Evolutionary conservation across 345 rosid genomes (phyloP), one percentile per base, ranked within the genome.

Genomic region (Citrus sp.): DNA sequence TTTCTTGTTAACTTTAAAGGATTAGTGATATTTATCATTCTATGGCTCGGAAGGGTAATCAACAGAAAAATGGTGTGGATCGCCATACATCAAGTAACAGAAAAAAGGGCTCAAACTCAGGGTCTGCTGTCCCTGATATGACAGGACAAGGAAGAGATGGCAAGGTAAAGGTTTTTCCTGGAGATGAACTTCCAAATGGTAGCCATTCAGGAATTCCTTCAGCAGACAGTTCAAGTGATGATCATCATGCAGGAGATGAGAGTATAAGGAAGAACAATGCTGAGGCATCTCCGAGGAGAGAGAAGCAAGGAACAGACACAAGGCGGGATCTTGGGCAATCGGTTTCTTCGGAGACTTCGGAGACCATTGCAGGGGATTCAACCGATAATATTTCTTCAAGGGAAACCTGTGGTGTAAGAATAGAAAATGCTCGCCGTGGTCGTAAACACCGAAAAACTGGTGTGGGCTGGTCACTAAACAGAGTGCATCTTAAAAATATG

Each of bases 11-110:
- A 75, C 63, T 61, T 74, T 35, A 59, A 72, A 30, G 49, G 64
- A 30, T 81, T 63, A 21, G 10, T 19, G 56, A 13, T 25, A 58
- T 10, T 58, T 67, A 55, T 61, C 32, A 77, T 84, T 66, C 13
- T 64, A 95, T 95, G 98, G 97, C 98, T 81, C 93, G 98, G 58
- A 92, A 90, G 86, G 87, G 92, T 76, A 95, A 84, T 80, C 93
- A 90, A 28, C 97, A 86, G 86, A 92, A 87, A 89, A 89, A 90
- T 88, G 95, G 94, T 71, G 72, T 90, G 74, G 88, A 88, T 77
- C 87, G 80, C 71, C 86, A 88, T 60, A 61, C 87, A 46, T 84
- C 89, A 73, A 90, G 78, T 70, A 85, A 67, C 77, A 89, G 84
- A 77, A 87, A 82, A 80, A 93, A 75, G 79, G 86, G 86, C 77